Percentiles rank a stretch among this genome's conserved stretches.
Conservation (phyloP, 805 yeast genomes). For the Blastobotrys attinorum region DNA sequence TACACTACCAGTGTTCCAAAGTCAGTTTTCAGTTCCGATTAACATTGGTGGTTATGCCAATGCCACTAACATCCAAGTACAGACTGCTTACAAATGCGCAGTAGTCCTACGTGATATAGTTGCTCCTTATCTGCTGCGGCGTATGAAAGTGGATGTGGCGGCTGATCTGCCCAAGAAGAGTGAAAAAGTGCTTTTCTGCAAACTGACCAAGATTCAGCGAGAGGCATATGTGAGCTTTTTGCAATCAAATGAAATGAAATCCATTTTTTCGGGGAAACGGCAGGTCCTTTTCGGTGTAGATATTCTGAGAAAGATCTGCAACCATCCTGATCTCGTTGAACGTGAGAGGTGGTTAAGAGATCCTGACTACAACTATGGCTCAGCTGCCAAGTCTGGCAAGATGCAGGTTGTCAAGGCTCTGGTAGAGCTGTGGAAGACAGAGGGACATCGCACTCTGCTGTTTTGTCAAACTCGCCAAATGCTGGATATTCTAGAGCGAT, state of each 20-base stretch:
- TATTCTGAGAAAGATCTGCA: constrained; percentile 82
- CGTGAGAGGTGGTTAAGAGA: constrained; percentile 33
- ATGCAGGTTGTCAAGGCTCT: constrained; percentile 80
- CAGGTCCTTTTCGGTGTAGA: constrained; percentile 88
- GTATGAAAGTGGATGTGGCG: constrained; percentile 92
- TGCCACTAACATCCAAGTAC: constrained; percentile 92
- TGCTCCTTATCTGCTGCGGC: constrained; percentile 77
- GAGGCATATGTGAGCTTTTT: constrained; percentile 67
- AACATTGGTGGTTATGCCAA: constrained; percentile 98
- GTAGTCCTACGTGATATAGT: constrained; percentile 80
- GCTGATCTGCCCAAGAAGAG: constrained; percentile 87
- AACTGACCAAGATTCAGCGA: constrained; percentile 68
- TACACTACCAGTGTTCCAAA: constrained; percentile 89
- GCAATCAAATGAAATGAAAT: constrained; percentile 63
- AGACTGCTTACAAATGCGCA: constrained; percentile 94
- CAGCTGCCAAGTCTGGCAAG: constrained; percentile 64
- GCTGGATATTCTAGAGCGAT: constrained; percentile 77
- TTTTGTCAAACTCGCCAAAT: constrained; percentile 92
- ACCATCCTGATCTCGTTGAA: constrained; percentile 82
- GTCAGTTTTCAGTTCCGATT: constrained; percentile 86
- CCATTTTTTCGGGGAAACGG: constrained; percentile 66
- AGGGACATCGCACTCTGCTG: constrained; percentile 72
- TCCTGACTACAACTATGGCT: constrained; percentile 33
- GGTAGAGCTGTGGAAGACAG: constrained; percentile 64
- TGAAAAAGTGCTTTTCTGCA: constrained; percentile 91